Evolutionary conservation across 345 rosid species (phyloP), one percentile per base, ranked within the genome.

Genomic region (Adansonia digitata): DNA sequence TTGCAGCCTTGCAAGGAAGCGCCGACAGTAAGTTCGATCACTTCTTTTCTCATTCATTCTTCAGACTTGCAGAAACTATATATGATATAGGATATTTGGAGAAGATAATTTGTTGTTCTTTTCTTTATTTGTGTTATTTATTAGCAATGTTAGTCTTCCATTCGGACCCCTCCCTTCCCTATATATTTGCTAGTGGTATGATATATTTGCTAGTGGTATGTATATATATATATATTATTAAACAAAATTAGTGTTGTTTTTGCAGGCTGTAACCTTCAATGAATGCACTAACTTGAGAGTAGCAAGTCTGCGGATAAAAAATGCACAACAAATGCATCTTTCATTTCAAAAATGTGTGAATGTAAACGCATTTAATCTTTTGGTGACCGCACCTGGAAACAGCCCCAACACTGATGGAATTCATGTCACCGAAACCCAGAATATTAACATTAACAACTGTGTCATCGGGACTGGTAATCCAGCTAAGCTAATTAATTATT

Each of bases 351-450:
- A 85, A 8, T 88, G 97, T 51, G 4, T 72, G 0, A 88, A 92
- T 57, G 97, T 91, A 0, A 78, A 74, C 60, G 95, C 87, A 27
- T 73, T 76, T 71, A 81, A 87, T 61, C 87, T 94, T 51, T 31
- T 60, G 42, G 87, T 94, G 24, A 80, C 69, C 10, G 88, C 98
- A 24, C 98, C 99, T 0, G 89, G 71, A 9, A 55, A 85, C 5
- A 95, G 99, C 77, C 99, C 97, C 11, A 95, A 95, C 77, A 94
- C 98, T 0, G 98, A 94, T 63, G 98, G 98, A 0, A 90, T 94
- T 75, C 97, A 94, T 71, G 91, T 95, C 51, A 82, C 85, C 1
- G 87, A 75, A 48, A 86, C 95, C 45, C 81, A 79, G n/a, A 88
- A 88, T 77, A 82, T 95, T 74, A 80, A 80, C 10, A 93, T 95